phyloP scores from a whole-genome alignment of 768 basidiomycete genomes.

The Trametes meyenii region DNA sequence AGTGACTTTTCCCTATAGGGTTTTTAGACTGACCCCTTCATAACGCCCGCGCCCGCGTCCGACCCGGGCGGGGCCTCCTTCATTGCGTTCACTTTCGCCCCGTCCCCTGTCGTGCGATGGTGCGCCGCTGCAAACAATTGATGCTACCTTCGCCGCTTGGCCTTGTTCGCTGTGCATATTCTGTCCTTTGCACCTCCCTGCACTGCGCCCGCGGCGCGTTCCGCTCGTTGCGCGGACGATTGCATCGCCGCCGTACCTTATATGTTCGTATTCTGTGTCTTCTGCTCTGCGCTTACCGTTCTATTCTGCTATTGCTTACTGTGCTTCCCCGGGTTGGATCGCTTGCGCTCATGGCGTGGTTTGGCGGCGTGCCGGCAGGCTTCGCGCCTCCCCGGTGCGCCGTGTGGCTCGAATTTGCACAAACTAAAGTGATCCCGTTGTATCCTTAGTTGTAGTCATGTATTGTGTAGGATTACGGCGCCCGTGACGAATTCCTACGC shows the following conservation, averaged over 20 bases:
- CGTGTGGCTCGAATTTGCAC: background rate
- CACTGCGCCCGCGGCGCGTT: conserved; percentile 13
- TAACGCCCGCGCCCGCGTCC: background rate
- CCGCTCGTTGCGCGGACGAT: conserved; percentile 22
- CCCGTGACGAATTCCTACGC: conserved; percentile 10
- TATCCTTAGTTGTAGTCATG: conserved; percentile 24
- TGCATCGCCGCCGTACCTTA: conserved; percentile 18
- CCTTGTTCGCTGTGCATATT: conserved; percentile 8
- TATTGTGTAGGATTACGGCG: conserved; percentile 17
- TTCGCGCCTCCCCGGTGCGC: background rate
- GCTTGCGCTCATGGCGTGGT: background rate
- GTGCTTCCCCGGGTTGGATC: background rate
- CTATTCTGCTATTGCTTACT: background rate
- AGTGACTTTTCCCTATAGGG: background rate
- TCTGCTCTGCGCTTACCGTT: background rate
- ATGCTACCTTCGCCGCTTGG: background rate
- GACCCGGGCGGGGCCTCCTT: background rate
- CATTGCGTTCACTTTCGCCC: background rate
- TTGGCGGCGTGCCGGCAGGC: background rate
- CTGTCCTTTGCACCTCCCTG: background rate
- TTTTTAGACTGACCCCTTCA: too few relatives aligned
- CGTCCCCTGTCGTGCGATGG: background rate
- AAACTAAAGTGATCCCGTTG: conserved; percentile 20
- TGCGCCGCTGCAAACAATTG: background rate
- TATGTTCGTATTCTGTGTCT: background rate